Evolutionary conservation across 176 grass and related monocot species (phyloP).

Genomic region (Zoysia japonica): DNA sequence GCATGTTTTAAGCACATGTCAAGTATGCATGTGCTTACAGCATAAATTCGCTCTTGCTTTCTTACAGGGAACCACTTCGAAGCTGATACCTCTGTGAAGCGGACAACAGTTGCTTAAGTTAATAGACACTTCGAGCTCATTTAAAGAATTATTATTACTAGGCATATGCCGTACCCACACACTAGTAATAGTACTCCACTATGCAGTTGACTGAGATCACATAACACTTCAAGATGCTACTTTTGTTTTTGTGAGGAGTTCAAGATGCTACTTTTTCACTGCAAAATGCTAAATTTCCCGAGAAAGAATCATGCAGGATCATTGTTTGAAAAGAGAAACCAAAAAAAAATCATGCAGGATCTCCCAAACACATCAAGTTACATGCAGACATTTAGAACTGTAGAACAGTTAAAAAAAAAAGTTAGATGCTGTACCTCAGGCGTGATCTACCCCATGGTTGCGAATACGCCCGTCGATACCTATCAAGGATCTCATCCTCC

Average conservation of each 20-base stretch:
- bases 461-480: slow-evolving; percentile 68
- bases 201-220: slow-evolving; percentile 1
- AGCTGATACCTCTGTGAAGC: neutral
- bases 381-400: neutral
- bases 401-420: neutral
- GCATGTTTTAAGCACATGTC: slow-evolving; percentile 4
- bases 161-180: neutral
- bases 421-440: slow-evolving; percentile 55
- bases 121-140: neutral
- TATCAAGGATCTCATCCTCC: slow-evolving; percentile 80
- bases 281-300: neutral
- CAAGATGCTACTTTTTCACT: slow-evolving; percentile 22
- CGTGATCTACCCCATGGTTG: slow-evolving; percentile 92
- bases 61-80: neutral
- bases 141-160: neutral
- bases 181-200: neutral
- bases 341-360: too few relatives aligned
- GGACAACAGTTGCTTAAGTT: neutral
- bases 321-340: too few relatives aligned
- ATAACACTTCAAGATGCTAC: slow-evolving; percentile 28
- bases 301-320: neutral
- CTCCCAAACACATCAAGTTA: neutral
- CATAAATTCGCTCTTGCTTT: neutral
- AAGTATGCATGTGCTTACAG: slow-evolving; percentile 4
- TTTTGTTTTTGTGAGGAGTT: neutral